These are phyloP conservation scores for Lobosporangium transversale DNA, from an alignment of 192 early-diverging fungal species.

Conservation along the genomic window DNA sequence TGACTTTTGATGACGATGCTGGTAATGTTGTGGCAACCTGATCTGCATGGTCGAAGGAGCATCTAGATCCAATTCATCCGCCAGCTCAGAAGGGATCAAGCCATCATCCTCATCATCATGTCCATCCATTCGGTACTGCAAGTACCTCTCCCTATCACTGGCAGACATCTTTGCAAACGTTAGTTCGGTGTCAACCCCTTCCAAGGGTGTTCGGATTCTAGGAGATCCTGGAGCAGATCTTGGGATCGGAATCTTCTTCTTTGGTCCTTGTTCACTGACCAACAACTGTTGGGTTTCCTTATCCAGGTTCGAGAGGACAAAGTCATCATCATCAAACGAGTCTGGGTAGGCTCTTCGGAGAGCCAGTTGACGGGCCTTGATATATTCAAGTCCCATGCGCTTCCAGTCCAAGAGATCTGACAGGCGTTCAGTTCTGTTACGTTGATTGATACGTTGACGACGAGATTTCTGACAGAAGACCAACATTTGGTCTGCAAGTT, in stretches of 20 bases:
- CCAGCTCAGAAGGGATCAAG: not conserved
- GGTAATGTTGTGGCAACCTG: conserved; percentile 14
- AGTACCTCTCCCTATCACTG: conserved; percentile 36
- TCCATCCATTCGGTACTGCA: conserved; percentile 43
- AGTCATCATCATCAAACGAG: conserved; percentile 73
- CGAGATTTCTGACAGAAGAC: conserved; percentile 94
- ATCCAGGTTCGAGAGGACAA: conserved; percentile 8
- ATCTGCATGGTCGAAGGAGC: conserved; percentile 4
- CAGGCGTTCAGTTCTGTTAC: conserved; percentile 95
- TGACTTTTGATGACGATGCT: conserved; percentile 5
- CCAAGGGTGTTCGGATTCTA: conserved; percentile 56
- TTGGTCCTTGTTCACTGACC: conserved; percentile 12
- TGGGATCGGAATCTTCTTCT: conserved; percentile 85
- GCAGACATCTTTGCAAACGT: conserved; percentile 48
- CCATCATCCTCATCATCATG: conserved; percentile 38
- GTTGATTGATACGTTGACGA: conserved; percentile 97
- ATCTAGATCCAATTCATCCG: too few relatives aligned
- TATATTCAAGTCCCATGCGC: conserved; percentile 97
- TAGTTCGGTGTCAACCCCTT: conserved; percentile 44
- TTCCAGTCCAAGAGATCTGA: conserved; percentile 98
- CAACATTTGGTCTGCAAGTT: conserved; percentile 89
- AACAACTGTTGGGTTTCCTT: conserved; percentile 4
- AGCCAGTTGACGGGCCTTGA: conserved; percentile 94
- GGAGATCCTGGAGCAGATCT: conserved; percentile 91
- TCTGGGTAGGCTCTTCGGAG: conserved; percentile 91